These are phyloP conservation scores for Passalora sequoiae DNA, from an alignment of 2,329 filamentous ascomycete genomes.

Conservation along the genomic window DNA sequence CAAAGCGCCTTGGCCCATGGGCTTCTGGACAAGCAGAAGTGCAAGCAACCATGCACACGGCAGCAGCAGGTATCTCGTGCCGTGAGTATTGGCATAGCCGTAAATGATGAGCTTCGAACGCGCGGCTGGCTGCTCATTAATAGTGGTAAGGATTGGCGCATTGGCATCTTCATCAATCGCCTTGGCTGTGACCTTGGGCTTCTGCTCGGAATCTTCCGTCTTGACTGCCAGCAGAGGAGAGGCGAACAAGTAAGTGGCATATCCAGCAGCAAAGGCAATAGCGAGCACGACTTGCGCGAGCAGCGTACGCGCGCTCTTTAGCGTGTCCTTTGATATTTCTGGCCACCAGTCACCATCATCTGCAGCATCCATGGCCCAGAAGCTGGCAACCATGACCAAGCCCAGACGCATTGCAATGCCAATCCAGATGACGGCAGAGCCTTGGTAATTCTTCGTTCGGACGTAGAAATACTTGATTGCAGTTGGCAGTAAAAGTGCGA, in stretches of 20 bases:
- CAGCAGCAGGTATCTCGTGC: constrained; percentile 81
- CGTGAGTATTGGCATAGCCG: constrained; percentile 90
- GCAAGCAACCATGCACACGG: constrained; percentile 72
- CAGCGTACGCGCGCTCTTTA: constrained; percentile 71
- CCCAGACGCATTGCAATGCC: constrained; percentile 71
- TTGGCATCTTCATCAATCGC: constrained; percentile 30
- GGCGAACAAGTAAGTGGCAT: constrained; percentile 77
- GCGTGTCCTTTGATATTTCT: constrained; percentile 50
- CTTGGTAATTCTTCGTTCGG: constrained; percentile 81
- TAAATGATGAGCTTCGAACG: constrained; percentile 56
- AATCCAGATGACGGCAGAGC: constrained; percentile 78
- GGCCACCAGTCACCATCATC: constrained; percentile 80
- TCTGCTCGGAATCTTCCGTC: constrained; percentile 30
- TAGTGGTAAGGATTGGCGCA: constrained; percentile 36
- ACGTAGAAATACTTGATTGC: constrained; percentile 75
- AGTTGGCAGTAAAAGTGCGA: constrained; percentile 65
- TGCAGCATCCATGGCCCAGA: constrained; percentile 85
- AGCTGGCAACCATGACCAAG: constrained; percentile 68
- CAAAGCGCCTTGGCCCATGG: constrained; percentile 84
- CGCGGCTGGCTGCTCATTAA: constrained; percentile 29
- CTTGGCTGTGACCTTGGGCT: constrained; percentile 23
- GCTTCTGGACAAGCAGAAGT: constrained; percentile 79
- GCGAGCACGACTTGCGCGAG: constrained; percentile 76
- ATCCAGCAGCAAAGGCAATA: constrained; percentile 75
- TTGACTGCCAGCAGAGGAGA: constrained; percentile 77